Evolutionary conservation across 2,329 filamentous ascomycete species (phyloP).

Genomic region (Pezicula neosporulosa): DNA sequence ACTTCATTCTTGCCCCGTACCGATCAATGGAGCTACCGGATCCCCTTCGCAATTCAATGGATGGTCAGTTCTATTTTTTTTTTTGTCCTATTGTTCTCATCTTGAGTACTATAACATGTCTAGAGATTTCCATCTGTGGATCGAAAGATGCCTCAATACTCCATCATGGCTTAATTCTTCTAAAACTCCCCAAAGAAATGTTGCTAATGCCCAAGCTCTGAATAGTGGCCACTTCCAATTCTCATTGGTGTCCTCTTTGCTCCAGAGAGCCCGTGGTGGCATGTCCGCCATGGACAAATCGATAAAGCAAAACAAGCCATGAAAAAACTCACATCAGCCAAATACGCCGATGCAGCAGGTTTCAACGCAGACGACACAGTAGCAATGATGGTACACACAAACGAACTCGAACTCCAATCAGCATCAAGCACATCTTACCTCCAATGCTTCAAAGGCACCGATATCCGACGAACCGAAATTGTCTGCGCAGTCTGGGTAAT

Average conservation of each 20-base stretch:
- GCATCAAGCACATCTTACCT: slow-evolving; percentile 39
- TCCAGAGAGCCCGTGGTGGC: slow-evolving; percentile 45
- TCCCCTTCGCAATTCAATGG: slow-evolving; percentile 47
- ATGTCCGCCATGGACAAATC: slow-evolving; percentile 38
- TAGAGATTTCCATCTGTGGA: no score
- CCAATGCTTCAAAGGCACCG: slow-evolving; percentile 46
- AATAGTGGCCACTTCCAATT: slow-evolving; percentile 39
- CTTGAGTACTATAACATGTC: no score
- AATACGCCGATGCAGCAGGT: slow-evolving; percentile 5
- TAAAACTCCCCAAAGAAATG: no score
- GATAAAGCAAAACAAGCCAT: slow-evolving; percentile 41
- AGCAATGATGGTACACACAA: slow-evolving; percentile 51
- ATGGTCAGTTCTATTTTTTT: slow-evolving; percentile 16
- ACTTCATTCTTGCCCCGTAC: slow-evolving; percentile 35
- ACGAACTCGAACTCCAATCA: slow-evolving; percentile 47
- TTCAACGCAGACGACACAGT: slow-evolving; percentile 28
- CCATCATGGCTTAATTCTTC: no score
- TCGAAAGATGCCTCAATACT: no score
- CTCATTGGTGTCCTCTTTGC: slow-evolving; percentile 41
- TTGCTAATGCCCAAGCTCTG: no score
- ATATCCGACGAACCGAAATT: slow-evolving; percentile 49
- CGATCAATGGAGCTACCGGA: slow-evolving; percentile 41
- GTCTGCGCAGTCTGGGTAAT: slow-evolving; percentile 45
- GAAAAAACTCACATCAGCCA: slow-evolving; percentile 35
- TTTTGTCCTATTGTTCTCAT: no score